Evolutionary conservation across 768 basidiomycete genomes (phyloP), one percentile per base, ranked within the genome.

Genomic region (Phallus indusiatus): DNA sequence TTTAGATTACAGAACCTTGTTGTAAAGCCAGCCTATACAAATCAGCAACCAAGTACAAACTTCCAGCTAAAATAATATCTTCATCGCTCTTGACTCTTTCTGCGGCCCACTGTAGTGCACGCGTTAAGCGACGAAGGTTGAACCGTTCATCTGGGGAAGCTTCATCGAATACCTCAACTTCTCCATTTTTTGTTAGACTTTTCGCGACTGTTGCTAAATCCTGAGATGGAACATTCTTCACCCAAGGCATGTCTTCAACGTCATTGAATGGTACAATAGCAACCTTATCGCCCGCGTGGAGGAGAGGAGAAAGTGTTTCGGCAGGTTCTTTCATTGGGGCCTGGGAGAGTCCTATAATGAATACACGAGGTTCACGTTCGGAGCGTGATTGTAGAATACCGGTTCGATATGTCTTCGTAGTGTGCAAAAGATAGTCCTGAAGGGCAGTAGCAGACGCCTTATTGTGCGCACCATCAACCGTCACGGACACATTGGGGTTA

Each of bases 381-480:
- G 69, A 58, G 53, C 53, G 47, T 63, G 60, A 52, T 55, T 58
- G 47, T 49, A 20, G 22, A 50, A 20, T 12, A 62, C 52, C 14
- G 16, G 28, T 35, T 66, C 60, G 17, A 61, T 67, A 55, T 59
- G 70, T 49, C 65, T 71, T 62, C 72, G 75, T 50, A 72, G 70
- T 56, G 68, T 66, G 28, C 75, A 64, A 3, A 59, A 94, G 72
- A 68, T 91, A 97, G 1, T 74, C 68, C 8, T 83, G 78, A 11
- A 97, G 80, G 0, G 81, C 80, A 28, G 70, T 63, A 0, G 92
- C 79, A 0, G 92, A 92, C 6, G 90, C 85, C 7, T 84, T 73
- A 68, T 98, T 99, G 70, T 98, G 96, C 0, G 96, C 95, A 2
- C 96, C 96, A 66, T 99, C 96, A 5, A 86, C 87, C 11, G 98